A percentile compares a stretch with the other conserved stretches of the same genome.
These are phyloP conservation scores for Aspergillus olivimuriae DNA, from an alignment of 495 filamentous ascomycete genomes.

Conservation along the genomic window DNA sequence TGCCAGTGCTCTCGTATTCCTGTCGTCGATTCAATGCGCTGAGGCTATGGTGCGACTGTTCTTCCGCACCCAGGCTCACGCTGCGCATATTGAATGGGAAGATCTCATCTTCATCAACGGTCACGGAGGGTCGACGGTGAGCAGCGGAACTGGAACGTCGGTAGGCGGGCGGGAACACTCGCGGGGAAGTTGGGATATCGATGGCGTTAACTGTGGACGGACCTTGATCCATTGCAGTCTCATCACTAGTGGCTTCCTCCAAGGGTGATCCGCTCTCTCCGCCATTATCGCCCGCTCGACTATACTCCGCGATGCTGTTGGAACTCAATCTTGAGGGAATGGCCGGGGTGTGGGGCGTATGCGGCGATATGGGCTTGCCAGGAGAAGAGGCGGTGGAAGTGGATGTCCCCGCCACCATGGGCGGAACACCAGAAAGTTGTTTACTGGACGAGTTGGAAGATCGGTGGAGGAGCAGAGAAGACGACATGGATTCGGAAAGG, in stretches of 20 bases:
- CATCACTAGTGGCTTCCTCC: conserved; percentile 32
- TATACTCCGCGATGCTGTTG: conserved; percentile 75
- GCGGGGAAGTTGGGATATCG: conserved; percentile 78
- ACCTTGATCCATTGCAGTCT: conserved; percentile 37
- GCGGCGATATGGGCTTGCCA: conserved; percentile 86
- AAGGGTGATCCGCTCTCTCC: conserved; percentile 29
- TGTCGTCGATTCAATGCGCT: conserved; percentile 49
- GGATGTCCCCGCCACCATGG: conserved; percentile 76
- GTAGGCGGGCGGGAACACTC: conserved; percentile 50
- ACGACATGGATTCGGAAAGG: conserved; percentile 82
- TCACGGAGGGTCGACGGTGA: conserved; percentile 51
- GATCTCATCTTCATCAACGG: conserved; percentile 55
- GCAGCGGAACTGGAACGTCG: conserved; percentile 74
- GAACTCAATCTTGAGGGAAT: conserved; percentile 89
- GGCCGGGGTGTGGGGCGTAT: conserved; percentile 90
- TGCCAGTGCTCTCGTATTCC: conserved; percentile 23
- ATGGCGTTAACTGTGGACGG: conserved; percentile 59
- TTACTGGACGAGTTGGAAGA: conserved; percentile 80
- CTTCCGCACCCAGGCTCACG: conserved; percentile 68
- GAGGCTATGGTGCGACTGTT: conserved; percentile 52
- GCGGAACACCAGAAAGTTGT: conserved; percentile 74
- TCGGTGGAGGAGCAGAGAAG: conserved; percentile 72
- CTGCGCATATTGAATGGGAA: conserved; percentile 63
- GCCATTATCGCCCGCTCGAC: conserved; percentile 26
- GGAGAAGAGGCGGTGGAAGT: conserved; percentile 81